Conservation (phyloP, 2,329 filamentous ascomycete genomes). For the Chrysoporthe austroafricana region DNA sequence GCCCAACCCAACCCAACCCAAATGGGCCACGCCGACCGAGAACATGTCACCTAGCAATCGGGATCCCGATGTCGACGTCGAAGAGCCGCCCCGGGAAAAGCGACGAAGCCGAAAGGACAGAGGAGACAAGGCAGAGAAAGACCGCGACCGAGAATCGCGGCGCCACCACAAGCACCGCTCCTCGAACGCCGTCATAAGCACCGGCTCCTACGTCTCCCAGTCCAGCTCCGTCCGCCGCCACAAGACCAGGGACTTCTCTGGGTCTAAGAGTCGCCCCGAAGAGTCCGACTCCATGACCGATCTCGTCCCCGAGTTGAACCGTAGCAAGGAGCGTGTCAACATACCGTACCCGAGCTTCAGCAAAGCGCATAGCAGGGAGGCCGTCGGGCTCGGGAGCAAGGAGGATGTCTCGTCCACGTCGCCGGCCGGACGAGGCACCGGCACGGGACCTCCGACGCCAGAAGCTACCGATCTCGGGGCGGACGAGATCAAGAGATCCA, state of each 20-base stretch:
- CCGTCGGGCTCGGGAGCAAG: slow-evolving; percentile 60
- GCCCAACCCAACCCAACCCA: slow-evolving; percentile 1
- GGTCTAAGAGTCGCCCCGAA: slow-evolving; percentile 30
- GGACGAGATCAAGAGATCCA: slow-evolving; percentile 50
- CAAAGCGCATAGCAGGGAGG: slow-evolving; percentile 90
- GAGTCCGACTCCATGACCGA: slow-evolving; percentile 48
- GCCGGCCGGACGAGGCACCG: slow-evolving; percentile 41
- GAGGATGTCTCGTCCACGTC: slow-evolving; percentile 49
- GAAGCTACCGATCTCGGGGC: slow-evolving; percentile 72
- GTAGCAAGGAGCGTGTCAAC: slow-evolving; percentile 51
- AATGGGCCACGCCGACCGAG: slow-evolving; percentile 22
- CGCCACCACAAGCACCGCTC: slow-evolving; percentile 48
- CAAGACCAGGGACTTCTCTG: slow-evolving; percentile 28
- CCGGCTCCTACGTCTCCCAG: slow-evolving; percentile 41
- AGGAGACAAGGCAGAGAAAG: slow-evolving; percentile 38
- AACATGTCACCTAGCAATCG: slow-evolving; percentile 31
- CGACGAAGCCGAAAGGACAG: slow-evolving; percentile 28
- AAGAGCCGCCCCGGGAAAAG: slow-evolving; percentile 31
- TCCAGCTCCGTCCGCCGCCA: slow-evolving; percentile 40
- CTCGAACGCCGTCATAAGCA: slow-evolving; percentile 46
- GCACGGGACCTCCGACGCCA: slow-evolving; percentile 66
- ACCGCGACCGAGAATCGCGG: slow-evolving; percentile 40
- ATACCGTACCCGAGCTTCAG: slow-evolving; percentile 82
- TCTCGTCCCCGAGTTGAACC: slow-evolving; percentile 52
- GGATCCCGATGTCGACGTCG: slow-evolving; percentile 29